Conservation (phyloP, 768 basidiomycete species). For the Trametes cinnabarina region DNA sequence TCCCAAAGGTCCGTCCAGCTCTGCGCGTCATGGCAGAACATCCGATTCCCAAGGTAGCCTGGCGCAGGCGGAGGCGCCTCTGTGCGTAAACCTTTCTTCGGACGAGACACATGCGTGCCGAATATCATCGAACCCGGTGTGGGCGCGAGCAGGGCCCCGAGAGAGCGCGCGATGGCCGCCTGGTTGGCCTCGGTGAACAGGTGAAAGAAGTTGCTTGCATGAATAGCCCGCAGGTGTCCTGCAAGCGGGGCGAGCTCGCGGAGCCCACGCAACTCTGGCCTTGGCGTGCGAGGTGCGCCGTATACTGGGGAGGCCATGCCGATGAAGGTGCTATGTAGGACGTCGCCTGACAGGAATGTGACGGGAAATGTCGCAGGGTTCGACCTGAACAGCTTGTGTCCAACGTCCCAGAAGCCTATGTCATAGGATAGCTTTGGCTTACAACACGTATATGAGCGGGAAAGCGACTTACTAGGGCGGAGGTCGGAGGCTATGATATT, state of each 20-base stretch:
- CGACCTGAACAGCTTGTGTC: conserved; percentile 58
- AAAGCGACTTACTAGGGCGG: conserved; percentile 29
- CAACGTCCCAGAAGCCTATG: conserved; percentile 58
- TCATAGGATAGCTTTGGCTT: no score
- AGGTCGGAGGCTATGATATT: conserved; percentile 42
- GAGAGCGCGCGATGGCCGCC: conserved; percentile 37
- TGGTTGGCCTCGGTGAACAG: conserved; percentile 45
- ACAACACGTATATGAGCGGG: not conserved
- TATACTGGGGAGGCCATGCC: conserved; percentile 3
- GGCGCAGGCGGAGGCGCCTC: not conserved
- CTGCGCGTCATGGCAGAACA: conserved; percentile 39
- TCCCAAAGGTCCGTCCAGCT: conserved; percentile 41
- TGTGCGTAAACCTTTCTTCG: conserved; percentile 31
- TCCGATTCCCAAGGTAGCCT: conserved; percentile 2
- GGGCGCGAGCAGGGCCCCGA: conserved; percentile 44
- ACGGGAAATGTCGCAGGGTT: conserved; percentile 52
- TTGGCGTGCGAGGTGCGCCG: not conserved
- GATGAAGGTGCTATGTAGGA: conserved; percentile 46
- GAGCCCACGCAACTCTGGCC: conserved; percentile 33
- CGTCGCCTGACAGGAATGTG: conserved; percentile 54
- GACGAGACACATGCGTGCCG: conserved; percentile 38
- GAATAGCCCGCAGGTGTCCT: conserved; percentile 48
- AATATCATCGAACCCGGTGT: conserved; percentile 46
- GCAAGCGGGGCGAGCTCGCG: conserved; percentile 37
- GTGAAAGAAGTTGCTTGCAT: conserved; percentile 50